These are phyloP conservation scores for Mikania micrantha DNA, from an alignment of 129 eudicot genomes.

Conservation along the genomic window DNA sequence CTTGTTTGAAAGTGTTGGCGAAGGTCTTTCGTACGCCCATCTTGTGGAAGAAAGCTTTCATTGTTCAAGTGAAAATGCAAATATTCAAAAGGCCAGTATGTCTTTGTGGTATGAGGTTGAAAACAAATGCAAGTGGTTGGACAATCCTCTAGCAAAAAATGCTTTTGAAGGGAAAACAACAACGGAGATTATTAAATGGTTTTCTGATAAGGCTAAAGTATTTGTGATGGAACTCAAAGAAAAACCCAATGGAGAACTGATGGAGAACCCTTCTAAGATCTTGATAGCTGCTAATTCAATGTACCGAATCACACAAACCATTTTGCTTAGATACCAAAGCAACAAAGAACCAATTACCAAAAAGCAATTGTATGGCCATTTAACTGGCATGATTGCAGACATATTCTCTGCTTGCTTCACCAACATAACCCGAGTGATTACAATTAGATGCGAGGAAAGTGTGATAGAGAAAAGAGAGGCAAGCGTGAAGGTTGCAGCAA, in stretches of 20 bases:
- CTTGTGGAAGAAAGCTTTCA: constrained; percentile 21
- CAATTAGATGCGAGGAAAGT: constrained; percentile 7
- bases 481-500: too few relatives aligned
- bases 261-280: neutral
- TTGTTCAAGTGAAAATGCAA: neutral
- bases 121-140: constrained; percentile 19
- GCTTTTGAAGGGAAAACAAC: constrained; percentile 5
- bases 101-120: constrained; percentile 28
- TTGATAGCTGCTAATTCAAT: constrained; percentile 39
- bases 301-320: constrained; percentile 35
- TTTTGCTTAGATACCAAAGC: neutral
- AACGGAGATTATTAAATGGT: constrained; percentile 7
- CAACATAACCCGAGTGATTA: constrained; percentile 15
- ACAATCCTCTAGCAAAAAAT: neutral
- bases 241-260: neutral
- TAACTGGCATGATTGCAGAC: constrained; percentile 21
- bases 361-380: neutral
- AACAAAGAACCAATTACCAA: neutral
- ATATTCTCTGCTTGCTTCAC: too few relatives aligned
- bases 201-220: constrained; percentile 8
- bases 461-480: constrained; percentile 22
- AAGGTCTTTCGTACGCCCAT: constrained; percentile 7
- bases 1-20: constrained; percentile 9
- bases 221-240: neutral
- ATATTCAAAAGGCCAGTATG: constrained; percentile 14